Base-by-base conservation (phyloP, 306 rosid genomes). In the Begonia peltatifolia region DNA sequence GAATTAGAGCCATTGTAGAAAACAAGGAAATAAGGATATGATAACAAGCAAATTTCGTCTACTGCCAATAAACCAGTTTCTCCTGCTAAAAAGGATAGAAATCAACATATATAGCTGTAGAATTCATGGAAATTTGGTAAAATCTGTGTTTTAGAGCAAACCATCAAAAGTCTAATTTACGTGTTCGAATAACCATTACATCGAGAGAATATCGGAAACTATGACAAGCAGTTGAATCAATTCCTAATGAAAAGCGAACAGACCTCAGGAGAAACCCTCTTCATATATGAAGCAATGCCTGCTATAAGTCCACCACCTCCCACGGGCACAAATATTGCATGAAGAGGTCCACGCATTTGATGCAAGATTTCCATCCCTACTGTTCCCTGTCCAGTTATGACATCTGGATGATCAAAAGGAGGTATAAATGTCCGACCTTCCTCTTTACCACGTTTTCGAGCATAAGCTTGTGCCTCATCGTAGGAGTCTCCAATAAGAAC, bases 221-320 rank as follows among this genome's bases (percentile, higher is more conserved):
- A 20, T 20, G 23, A 20, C 23, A 20, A 1, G 23, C 23, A 20
- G 23, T 3, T 2, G 14, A 47, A 47, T 47, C 20, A 41, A 59
- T 17, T 15, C 16, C 10, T 10, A 60, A 13, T 12, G 60, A 50
- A 60, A 44, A 44, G 55, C 53, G 50, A 46, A 57, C 55, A 57
- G 57, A 90, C 99, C 95, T 86, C 66, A 1, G 96, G 99, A 75
- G 75, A 69, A 56, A 92, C 83, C 75, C 93, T 82, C 84, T 92
- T 92, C 53, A 92, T 83, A 59, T 83, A 92, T 49, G 96, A 94
- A 52, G 99, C 99, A 68, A 92, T 79, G 46, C 99, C 99, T 57
- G 99, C 94, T 20, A 92, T 83, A 23, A 92, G 81, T 47, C 99
- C 99, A 48, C 99, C 99, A 22, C 99, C 99, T 43, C 99, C 99